Evolutionary conservation across 495 filamentous ascomycete species (phyloP).

Genomic region (Aspergillus nanangensis): DNA sequence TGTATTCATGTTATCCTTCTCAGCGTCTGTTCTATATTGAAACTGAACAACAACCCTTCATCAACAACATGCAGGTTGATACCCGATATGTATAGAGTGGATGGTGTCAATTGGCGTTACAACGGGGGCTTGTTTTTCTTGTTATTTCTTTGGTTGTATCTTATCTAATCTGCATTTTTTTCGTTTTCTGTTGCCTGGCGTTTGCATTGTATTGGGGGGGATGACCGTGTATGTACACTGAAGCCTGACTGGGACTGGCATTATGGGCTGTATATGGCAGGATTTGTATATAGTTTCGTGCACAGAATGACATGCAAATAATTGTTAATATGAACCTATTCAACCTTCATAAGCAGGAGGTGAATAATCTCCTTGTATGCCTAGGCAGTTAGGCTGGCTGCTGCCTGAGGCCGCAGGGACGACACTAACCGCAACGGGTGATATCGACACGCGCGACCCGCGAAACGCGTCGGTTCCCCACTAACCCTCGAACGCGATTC

Average conservation of each 20-base stretch:
- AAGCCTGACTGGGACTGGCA: neutral
- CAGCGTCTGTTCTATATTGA: slow-evolving; percentile 1
- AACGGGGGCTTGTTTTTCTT: slow-evolving; percentile 8
- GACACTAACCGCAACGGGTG: slow-evolving; percentile 24
- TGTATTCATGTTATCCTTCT: slow-evolving; percentile 6
- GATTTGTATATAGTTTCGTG: too few species aligned
- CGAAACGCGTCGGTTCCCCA: slow-evolving; percentile 28
- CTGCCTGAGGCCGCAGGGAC: neutral
- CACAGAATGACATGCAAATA: too few species aligned
- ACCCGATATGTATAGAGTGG: slow-evolving; percentile 39
- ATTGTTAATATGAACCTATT: too few species aligned
- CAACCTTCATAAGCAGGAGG: too few species aligned
- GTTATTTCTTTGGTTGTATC: slow-evolving; percentile 10
- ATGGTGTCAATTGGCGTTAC: slow-evolving; percentile 33
- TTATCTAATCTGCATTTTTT: slow-evolving; percentile 2
- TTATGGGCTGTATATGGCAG: neutral
- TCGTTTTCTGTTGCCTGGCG: slow-evolving; percentile 6
- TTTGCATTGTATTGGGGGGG: slow-evolving; percentile 5
- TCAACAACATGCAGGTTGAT: slow-evolving; percentile 28
- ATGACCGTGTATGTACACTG: neutral
- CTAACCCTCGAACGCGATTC: slow-evolving; percentile 33
- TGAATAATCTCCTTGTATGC: too few species aligned
- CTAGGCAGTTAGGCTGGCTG: too few species aligned
- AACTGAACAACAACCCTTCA: slow-evolving; percentile 8
- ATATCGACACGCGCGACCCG: slow-evolving; percentile 32